Base-by-base conservation (phyloP, 2,329 filamentous ascomycete species). In the Penicillium thymicola region DNA sequence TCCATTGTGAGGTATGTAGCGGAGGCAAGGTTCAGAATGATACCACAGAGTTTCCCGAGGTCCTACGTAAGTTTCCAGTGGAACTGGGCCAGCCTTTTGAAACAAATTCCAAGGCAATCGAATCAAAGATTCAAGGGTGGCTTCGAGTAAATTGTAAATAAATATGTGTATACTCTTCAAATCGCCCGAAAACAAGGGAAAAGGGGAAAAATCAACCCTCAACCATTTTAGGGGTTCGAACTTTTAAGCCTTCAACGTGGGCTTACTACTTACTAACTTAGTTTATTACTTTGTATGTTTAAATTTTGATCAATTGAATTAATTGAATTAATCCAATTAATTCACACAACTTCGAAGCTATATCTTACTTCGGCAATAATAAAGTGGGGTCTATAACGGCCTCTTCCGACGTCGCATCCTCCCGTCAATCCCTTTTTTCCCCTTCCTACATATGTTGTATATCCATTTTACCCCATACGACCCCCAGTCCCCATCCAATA, bases 1-100 rank as follows among this genome's bases (percentile, higher is more conserved):
- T 60, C 66, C 67, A 71, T 61, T 21, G 21, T 48, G 54, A 37
- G 13, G 51, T 41, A 27, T 44, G 32, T 13, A 32, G 21, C 21
- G 21, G 21, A 21, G 21, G 21, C 2, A 45, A 45, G 42, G 42
- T 30, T 18, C 10, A 28, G 21, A n/a, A n/a, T 42, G 40, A 42
- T 2, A 11, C n/a, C 41, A 43, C 42, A 7, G 25, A 5, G 16
- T 28, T 28, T 27, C 41, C 40, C 8, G 14, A 42, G 23, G 40
- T 27, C 23, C 23, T 43, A 11, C 10, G 5, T 13, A 28, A 16
- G 13, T 42, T 42, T 14, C 21, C 30, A 5, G 30, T 8, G 14
- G 5, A 27, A 27, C 2, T 27, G 8, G 2, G 27, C 21, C 23
- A 25, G 21, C 40, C 23, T 27, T 27, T 27, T n/a, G 13, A 10